A percentile compares a stretch with the other conserved stretches of the same genome.
Evolutionary conservation across 768 basidiomycete species (phyloP).

Genomic region (Russula ochroleuca): DNA sequence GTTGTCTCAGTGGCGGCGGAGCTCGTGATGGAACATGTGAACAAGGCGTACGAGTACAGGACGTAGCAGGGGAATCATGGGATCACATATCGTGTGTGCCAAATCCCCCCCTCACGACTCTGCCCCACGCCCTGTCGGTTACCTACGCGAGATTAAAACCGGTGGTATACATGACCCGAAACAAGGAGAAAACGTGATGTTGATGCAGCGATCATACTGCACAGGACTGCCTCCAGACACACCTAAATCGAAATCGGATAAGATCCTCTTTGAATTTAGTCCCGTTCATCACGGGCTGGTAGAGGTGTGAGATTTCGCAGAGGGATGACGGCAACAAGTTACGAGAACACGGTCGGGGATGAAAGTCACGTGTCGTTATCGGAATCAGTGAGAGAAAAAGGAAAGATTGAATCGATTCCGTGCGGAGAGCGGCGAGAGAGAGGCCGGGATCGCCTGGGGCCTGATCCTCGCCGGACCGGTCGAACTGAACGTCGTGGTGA

Average conservation of each 20-base stretch:
- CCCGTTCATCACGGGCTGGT: too few relatives aligned
- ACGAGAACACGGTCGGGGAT: too few relatives aligned
- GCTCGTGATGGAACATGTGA: constrained; percentile 16
- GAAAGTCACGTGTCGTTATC: too few relatives aligned
- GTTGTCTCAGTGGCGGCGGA: background rate
- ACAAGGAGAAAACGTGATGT: background rate
- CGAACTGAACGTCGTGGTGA: constrained; percentile 23
- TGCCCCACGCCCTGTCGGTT: background rate
- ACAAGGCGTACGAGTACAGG: background rate
- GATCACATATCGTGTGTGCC: background rate
- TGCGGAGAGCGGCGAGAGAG: too few relatives aligned
- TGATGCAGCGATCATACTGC: too few relatives aligned
- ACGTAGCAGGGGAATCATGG: background rate
- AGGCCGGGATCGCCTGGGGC: background rate
- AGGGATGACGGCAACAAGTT: too few relatives aligned
- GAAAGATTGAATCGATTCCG: too few relatives aligned
- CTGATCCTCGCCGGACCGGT: background rate
- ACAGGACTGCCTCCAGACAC: too few relatives aligned
- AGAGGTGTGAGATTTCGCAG: too few relatives aligned
- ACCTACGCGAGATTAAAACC: constrained; percentile 1
- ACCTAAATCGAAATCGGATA: too few relatives aligned
- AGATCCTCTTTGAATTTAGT: too few relatives aligned
- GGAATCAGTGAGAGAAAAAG: too few relatives aligned
- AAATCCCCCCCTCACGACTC: background rate
- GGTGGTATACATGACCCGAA: constrained; percentile 2